phyloP scores from a whole-genome alignment of 768 basidiomycete species.

The Leccinum rimulosum region DNA sequence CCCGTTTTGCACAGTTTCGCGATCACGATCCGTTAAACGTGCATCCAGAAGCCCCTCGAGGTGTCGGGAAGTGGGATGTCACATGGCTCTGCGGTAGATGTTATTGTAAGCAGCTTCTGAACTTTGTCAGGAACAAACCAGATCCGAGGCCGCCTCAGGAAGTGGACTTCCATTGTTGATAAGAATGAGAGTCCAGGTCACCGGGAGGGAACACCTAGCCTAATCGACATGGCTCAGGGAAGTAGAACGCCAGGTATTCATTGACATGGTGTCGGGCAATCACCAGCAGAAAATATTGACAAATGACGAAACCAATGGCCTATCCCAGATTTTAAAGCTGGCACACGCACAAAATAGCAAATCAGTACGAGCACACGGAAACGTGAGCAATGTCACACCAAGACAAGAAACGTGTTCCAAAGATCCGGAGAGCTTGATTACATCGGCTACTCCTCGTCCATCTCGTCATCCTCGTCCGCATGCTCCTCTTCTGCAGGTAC shows the following conservation, averaged over 20 bases:
- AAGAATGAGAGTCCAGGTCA: slow-evolving; percentile 61
- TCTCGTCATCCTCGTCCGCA: slow-evolving; percentile 40
- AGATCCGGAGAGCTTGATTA: neutral
- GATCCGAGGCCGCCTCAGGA: neutral
- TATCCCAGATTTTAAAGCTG: neutral
- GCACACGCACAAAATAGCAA: slow-evolving; percentile 2
- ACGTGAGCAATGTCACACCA: neutral
- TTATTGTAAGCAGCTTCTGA: slow-evolving; percentile 62
- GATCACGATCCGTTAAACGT: neutral
- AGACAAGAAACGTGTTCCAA: neutral
- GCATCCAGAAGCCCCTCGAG: slow-evolving; percentile 50
- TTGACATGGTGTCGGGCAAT: neutral
- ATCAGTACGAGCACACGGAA: neutral
- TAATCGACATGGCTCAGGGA: slow-evolving; percentile 63
- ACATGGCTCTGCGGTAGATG: slow-evolving; percentile 54
- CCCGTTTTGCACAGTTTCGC: slow-evolving; percentile 69
- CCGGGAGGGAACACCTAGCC: slow-evolving; percentile 64
- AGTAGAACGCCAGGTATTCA: slow-evolving; percentile 50
- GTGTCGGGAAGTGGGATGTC: slow-evolving; percentile 61
- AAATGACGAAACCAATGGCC: neutral
- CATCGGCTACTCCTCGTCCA: slow-evolving; percentile 47
- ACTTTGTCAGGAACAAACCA: slow-evolving; percentile 45
- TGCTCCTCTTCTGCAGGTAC: slow-evolving; percentile 34
- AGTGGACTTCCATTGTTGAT: slow-evolving; percentile 53
- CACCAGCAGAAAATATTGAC: neutral